Evolutionary conservation across 805 yeast species (phyloP), one percentile per base, ranked within the genome.

Genomic region (Kuraishia capsulata): DNA sequence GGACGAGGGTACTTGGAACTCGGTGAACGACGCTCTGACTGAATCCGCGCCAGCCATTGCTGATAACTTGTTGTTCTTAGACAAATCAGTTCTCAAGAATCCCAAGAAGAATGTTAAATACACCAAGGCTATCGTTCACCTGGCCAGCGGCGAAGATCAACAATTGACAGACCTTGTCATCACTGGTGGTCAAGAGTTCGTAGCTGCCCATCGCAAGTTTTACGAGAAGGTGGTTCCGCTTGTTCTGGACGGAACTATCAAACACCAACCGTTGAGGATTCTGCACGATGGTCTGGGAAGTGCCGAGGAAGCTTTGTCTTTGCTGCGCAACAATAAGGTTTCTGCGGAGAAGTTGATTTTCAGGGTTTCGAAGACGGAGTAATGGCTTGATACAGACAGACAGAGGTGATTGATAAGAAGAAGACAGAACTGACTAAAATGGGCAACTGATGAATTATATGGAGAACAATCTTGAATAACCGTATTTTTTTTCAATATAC

Each of bases 291-390:
- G 59, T 4, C 39, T 47, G 14, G 30, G 26, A 41, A 31, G 57
- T 25, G 51, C 49, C 17, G 61, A 65, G 34, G 62, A 60, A 37
- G 73, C 67, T 6, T 50, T 68, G 16, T 46, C 47, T 2, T 46
- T 68, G 45, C 51, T 67, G 39, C 54, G 50, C 42, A 49, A 56
- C 10, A 56, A 59, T 37, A 63, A 68, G 48, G 71, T 67, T 9
- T 56, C 65, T 41, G 71, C 59, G 38, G 65, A 62, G 43, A 72
- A 72, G 52, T 44, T 71, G 41, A 72, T 71, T 8, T 61, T 65
- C n/a, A n/a, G n/a, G n/a, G n/a, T n/a, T n/a, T n/a, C n/a, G n/a
- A n/a, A n/a, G n/a, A n/a, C n/a, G n/a, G n/a, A n/a, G n/a, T n/a
- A n/a, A n/a, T n/a, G n/a, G n/a, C n/a, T n/a, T n/a, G n/a, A n/a